A percentile compares a stretch with the other conserved stretches of the same genome.
Evolutionary conservation across 2,329 filamentous ascomycete genomes (phyloP).

Genomic region (Apiospora malaysiana): DNA sequence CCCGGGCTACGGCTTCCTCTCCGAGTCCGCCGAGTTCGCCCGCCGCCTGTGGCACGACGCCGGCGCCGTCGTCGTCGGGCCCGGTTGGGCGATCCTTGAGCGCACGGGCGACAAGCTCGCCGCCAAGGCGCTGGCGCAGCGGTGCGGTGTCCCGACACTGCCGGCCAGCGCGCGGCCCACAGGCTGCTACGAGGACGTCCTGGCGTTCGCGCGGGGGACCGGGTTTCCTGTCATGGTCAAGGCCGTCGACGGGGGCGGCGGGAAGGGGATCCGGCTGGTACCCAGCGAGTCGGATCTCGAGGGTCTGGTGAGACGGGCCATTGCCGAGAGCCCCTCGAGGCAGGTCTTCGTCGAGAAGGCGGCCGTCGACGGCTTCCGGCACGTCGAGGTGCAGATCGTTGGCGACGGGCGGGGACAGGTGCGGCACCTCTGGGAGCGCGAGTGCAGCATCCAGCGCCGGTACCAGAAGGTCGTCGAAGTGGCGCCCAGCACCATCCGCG

Average conservation of each 20-base stretch:
- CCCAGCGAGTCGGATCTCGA: slow-evolving; percentile 49
- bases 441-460: slow-evolving; percentile 70
- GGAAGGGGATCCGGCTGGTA: slow-evolving; percentile 64
- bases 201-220: slow-evolving; percentile 46
- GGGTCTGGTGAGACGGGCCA: slow-evolving; percentile 53
- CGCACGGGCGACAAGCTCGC: slow-evolving; percentile 37
- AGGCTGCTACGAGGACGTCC: slow-evolving; percentile 53
- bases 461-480: slow-evolving; percentile 68
- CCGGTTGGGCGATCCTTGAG: slow-evolving; percentile 57
- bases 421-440: slow-evolving; percentile 67
- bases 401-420: slow-evolving; percentile 65
- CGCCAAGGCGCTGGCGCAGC: slow-evolving; percentile 44
- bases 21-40: slow-evolving; percentile 67
- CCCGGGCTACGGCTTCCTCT: slow-evolving; percentile 69
- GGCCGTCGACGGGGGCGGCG: slow-evolving; percentile 68
- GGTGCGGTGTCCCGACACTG: slow-evolving; percentile 49
- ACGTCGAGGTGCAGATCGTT: slow-evolving; percentile 68
- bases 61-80: slow-evolving; percentile 64
- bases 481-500: slow-evolving; percentile 56
- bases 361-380: slow-evolving; percentile 64
- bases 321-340: slow-evolving; percentile 63
- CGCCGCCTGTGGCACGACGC: slow-evolving; percentile 51
- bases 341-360: slow-evolving; percentile 66
- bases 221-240: slow-evolving; percentile 59
- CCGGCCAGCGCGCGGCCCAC: slow-evolving; percentile 39